Conservation (phyloP, 164 flowering plant genomes). For the Liriodendron chinense region DNA sequence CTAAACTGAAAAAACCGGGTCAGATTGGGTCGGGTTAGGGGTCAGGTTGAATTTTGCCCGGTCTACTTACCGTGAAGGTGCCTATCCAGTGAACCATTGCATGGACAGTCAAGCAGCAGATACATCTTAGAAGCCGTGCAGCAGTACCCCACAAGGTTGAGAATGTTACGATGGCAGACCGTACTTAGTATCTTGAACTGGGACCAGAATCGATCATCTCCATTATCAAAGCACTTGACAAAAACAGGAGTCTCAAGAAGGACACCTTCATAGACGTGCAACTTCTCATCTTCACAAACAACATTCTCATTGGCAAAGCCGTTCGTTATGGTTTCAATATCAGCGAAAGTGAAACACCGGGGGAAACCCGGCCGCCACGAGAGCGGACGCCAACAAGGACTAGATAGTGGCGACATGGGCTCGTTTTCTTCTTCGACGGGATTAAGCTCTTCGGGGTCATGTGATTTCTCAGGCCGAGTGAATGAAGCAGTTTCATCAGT, state of each 20-base stretch:
- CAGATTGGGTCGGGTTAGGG: no score
- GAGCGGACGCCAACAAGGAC: conserved; percentile 36
- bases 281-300: conserved; percentile 8
- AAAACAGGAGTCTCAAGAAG: conserved; percentile 29
- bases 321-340: conserved; percentile 36
- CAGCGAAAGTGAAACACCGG: conserved; percentile 21
- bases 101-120: conserved; percentile 28
- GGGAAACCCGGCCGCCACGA: conserved; percentile 40
- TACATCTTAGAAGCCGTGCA: conserved; percentile 23
- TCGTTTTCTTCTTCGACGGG: background rate
- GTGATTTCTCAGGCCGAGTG: background rate
- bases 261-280: conserved; percentile 28
- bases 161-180: conserved; percentile 39
- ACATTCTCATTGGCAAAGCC: conserved; percentile 22
- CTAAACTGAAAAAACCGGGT: no score
- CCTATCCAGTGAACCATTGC: conserved; percentile 23
- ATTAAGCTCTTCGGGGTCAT: background rate
- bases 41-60: no score
- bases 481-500: background rate
- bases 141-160: conserved; percentile 50
- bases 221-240: conserved; percentile 23
- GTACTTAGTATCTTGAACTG: conserved; percentile 31
- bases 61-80: conserved; percentile 36
- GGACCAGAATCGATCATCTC: conserved; percentile 28
- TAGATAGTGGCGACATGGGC: conserved; percentile 10